A percentile compares a stretch with the other conserved stretches of the same genome.
Conservation (phyloP, 495 filamentous ascomycete genomes). For the Podospora anserina region DNA sequence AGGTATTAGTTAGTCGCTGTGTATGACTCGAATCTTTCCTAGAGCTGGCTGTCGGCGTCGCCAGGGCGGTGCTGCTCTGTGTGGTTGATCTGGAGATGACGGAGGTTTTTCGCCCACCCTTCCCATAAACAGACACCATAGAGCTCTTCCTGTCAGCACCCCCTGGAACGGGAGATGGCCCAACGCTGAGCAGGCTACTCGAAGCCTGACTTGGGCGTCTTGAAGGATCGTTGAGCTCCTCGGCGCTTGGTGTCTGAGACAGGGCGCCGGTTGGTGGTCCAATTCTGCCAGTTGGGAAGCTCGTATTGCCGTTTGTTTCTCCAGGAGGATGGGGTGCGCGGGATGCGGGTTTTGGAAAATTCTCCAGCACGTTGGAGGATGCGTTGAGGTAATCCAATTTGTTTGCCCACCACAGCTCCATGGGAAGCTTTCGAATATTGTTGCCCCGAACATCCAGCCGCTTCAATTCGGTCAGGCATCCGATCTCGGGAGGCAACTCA, state of each 20-base stretch:
- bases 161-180: constrained; percentile 62
- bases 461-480: constrained; percentile 75
- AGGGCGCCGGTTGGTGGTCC: constrained; percentile 52
- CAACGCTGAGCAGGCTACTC: constrained; percentile 67
- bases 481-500: constrained; percentile 79
- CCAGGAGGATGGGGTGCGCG: constrained; percentile 57
- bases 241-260: constrained; percentile 62
- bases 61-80: constrained; percentile 42
- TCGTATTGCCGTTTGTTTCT: constrained; percentile 32
- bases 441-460: constrained; percentile 87
- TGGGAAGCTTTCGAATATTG: constrained; percentile 80
- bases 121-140: constrained; percentile 72
- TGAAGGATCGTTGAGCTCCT: constrained; percentile 73
- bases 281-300: constrained; percentile 40
- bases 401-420: constrained; percentile 88
- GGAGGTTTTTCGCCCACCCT: constrained; percentile 76
- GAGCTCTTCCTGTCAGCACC: constrained; percentile 71
- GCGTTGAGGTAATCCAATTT: constrained; percentile 90
- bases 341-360: constrained; percentile 79
- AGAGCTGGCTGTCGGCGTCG: constrained; percentile 50
- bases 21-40: constrained; percentile 83
- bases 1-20: constrained; percentile 70
- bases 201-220: constrained; percentile 85
- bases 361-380: constrained; percentile 86
- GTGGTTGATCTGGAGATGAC: constrained; percentile 65